A percentile compares a stretch with the other conserved stretches of the same genome.
These are phyloP conservation scores for Apodospora peruviana DNA, from an alignment of 495 filamentous ascomycete species.

Conservation along the genomic window DNA sequence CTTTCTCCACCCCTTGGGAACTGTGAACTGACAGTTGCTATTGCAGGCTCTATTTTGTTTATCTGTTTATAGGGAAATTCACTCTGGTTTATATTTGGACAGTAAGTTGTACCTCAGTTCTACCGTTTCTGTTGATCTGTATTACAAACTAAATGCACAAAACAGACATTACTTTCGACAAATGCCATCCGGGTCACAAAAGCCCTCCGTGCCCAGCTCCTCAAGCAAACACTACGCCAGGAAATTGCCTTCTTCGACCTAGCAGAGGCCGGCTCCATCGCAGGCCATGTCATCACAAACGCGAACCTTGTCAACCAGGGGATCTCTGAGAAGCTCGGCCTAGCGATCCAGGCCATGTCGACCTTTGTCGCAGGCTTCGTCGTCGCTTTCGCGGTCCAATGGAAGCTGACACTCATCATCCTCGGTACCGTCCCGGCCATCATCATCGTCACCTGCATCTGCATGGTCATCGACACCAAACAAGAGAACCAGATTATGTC, in stretches of 20 bases:
- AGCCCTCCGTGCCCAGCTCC: conserved; percentile 25
- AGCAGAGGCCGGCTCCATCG: conserved; percentile 31
- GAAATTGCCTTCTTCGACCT: conserved; percentile 33
- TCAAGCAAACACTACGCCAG: conserved; percentile 29
- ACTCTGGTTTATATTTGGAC: conserved; percentile 41
- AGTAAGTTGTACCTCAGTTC: conserved; percentile 13
- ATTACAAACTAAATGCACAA: background rate
- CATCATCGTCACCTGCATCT: conserved; percentile 26
- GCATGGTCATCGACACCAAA: conserved; percentile 47
- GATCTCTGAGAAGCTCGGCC: conserved; percentile 56
- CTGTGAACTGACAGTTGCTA: background rate
- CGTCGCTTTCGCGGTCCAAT: conserved; percentile 48
- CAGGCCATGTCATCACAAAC: conserved; percentile 35
- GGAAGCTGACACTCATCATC: conserved; percentile 51
- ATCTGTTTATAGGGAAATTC: conserved; percentile 50
- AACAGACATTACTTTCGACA: conserved; percentile 6
- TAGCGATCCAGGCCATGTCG: conserved; percentile 45
- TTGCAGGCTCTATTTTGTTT: conserved; percentile 40
- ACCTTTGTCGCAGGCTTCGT: conserved; percentile 55
- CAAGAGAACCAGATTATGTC: conserved; percentile 29
- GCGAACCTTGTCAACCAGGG: conserved; percentile 32
- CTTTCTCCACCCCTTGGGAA: background rate
- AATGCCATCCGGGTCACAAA: conserved; percentile 21
- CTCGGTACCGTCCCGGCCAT: conserved; percentile 48
- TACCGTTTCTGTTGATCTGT: too few relatives aligned